Base-by-base conservation (phyloP, 192 early-diverging fungal genomes). In the Entomortierella parvispora region DNA sequence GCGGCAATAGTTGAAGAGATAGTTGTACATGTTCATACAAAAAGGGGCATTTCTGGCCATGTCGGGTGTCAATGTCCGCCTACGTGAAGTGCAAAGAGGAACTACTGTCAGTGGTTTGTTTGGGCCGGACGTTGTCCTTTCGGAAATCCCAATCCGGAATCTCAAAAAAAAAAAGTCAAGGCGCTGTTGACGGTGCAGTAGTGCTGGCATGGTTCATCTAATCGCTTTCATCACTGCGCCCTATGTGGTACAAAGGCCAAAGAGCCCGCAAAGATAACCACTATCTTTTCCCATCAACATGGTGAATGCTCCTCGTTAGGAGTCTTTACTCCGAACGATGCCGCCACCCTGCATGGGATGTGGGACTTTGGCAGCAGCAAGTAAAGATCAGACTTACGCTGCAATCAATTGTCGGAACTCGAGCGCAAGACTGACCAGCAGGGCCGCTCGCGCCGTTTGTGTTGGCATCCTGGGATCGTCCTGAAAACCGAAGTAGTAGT, bases 11-110 rank as follows among this genome's bases (percentile, higher is more conserved):
- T 91, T 93, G 85, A 94, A 96, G 79, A 94, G 80, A 75, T 89
- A 94, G 68, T 89, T 84, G 83, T 94, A 96, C 84, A 94, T 93
- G 69, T 91, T 84, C 87, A 90, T 89, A 76, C 89, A 93, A 59
- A 96, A 89, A 1, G 92, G 84, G 22, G 84, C 85, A 48, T 84
- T 85, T 49, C 88, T 87, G 26, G 89, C 86, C 80, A 80, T 88
- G 80, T 94, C 94, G 11, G 89, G 90, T 40, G 88, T 85, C 20
- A 94, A 81, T 22, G 82, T 72, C 46, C 88, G 88, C 26, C 85
- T 88, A 88, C 57, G 70, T 81, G 57, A 84, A 80, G 65, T 82
- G 81, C 43, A 81, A 84, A 69, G 81, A 84, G 69, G 81, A 81
- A 45, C 15, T 25, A 25, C 5, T n/a, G n/a, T n/a, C n/a, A n/a